Percentiles rank a stretch among this genome's conserved stretches.
phyloP scores from a whole-genome alignment of 2,329 filamentous ascomycete genomes.

The Xylaria sp. region DNA sequence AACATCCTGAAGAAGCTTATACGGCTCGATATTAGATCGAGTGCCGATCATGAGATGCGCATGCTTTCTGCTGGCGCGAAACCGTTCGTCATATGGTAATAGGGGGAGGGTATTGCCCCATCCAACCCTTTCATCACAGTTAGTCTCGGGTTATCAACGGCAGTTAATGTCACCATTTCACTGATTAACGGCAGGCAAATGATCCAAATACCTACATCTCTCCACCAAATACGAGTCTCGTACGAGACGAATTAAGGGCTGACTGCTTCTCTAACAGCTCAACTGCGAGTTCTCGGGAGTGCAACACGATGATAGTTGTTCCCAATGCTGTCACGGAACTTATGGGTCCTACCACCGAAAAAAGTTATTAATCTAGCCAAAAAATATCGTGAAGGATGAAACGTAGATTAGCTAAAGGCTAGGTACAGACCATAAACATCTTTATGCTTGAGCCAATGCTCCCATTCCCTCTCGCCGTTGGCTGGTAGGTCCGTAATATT shows the following conservation, averaged over 20 bases:
- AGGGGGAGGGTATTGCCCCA: constrained; percentile 35
- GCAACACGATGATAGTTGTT: constrained; percentile 54
- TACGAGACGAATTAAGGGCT: constrained; percentile 50
- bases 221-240: constrained; percentile 44
- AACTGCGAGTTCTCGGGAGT: constrained; percentile 51
- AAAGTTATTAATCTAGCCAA: neutral
- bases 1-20: constrained; percentile 23
- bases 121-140: constrained; percentile 24
- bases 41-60: constrained; percentile 46
- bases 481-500: neutral
- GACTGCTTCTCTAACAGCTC: constrained; percentile 53
- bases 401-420: neutral
- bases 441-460: constrained; percentile 21
- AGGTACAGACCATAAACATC: constrained; percentile 12
- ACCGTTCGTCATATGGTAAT: constrained; percentile 42
- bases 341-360: constrained; percentile 45
- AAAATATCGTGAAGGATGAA: neutral
- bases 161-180: neutral
- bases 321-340: constrained; percentile 56
- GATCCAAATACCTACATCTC: constrained; percentile 35
- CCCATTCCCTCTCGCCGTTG: neutral
- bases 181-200: neutral
- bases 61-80: constrained; percentile 44
- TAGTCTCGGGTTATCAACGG: neutral
- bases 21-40: constrained; percentile 39